Base-by-base conservation (phyloP, 345 rosid genomes). In the Citrus australasica region DNA sequence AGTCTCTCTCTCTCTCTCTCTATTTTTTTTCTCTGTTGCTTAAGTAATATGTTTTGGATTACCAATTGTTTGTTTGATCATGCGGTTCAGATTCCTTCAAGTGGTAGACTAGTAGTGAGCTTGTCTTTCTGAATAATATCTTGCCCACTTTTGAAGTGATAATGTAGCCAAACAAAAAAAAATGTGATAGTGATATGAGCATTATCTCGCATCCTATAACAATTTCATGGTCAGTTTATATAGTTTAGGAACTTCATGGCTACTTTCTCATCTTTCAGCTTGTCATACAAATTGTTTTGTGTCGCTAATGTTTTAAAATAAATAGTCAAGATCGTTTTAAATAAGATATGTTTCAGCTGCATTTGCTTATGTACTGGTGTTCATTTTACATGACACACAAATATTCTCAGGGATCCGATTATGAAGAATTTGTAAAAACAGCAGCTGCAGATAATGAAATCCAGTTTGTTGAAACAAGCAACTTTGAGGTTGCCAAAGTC, bases 341-440 rank as follows among this genome's bases (percentile, higher is more conserved):
- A 24, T 17, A 25, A 38, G 32, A 75, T 40, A 38, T 30, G 25
- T 42, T 37, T 42, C 7, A 48, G 33, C 42, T 64, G 63, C 30
- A 19, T 3, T 42, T 75, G 33, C 28, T 65, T 4, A 42, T 66
- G 21, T n/a, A 35, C 42, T 69, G 40, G 51, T 35, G 46, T 37
- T 71, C 60, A 51, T 72, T 69, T 7, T 17, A 40, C 42, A 35
- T 35, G 10, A 69, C 71, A 63, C 67, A 53, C 22, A 42, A 22
- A 17, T 37, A 78, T 69, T 77, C 35, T 60, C 76, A 94, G 98
- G 97, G 95, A 77, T 75, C 83, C 81, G 84, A 81, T 71, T 81
- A 90, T 82, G 85, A 85, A 24, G 95, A 93, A 82, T 94, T 93
- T 76, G 78, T 90, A 60, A 90, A 89, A 84, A 88, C 97, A 74